Percentiles rank a stretch among this genome's conserved stretches.
These are phyloP conservation scores for Xylariaceae sp. DNA, from an alignment of 2,329 filamentous ascomycete genomes.

Conservation along the genomic window DNA sequence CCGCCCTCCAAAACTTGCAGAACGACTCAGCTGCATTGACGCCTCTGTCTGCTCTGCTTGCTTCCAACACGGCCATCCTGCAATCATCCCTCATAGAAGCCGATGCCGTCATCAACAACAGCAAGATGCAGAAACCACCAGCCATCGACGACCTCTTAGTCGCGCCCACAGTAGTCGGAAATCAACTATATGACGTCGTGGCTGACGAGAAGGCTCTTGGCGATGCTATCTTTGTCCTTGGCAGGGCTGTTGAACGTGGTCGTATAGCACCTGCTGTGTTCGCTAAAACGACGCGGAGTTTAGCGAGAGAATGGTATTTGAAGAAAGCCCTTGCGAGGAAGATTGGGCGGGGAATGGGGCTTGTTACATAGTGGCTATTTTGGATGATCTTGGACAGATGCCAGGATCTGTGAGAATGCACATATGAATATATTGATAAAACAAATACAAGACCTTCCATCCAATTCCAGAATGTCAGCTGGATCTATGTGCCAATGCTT, in stretches of 20 bases:
- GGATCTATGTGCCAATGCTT: neutral
- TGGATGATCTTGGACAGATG: too few species aligned
- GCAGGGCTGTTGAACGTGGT: conserved; percentile 69
- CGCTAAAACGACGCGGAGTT: conserved; percentile 68
- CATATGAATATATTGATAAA: too few species aligned
- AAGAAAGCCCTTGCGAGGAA: conserved; percentile 79
- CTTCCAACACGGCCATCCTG: conserved; percentile 74
- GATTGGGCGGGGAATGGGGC: conserved; percentile 71
- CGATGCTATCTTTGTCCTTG: conserved; percentile 81
- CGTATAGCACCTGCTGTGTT: conserved; percentile 69
- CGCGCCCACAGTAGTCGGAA: conserved; percentile 88
- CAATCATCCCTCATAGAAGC: conserved; percentile 74
- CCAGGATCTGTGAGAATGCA: too few species aligned
- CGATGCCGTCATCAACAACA: conserved; percentile 70
- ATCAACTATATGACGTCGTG: conserved; percentile 84
- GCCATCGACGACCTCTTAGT: conserved; percentile 87
- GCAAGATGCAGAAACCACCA: conserved; percentile 65
- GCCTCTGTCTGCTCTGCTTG: conserved; percentile 65
- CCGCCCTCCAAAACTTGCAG: conserved; percentile 66
- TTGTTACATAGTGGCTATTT: conserved; percentile 45
- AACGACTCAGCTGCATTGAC: conserved; percentile 68
- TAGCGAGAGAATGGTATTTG: conserved; percentile 77
- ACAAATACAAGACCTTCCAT: too few species aligned
- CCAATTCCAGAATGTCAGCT: neutral
- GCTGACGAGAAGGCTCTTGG: conserved; percentile 84